phyloP scores from a whole-genome alignment of 148 eudicot species.

The Chenopodium quinoa region DNA sequence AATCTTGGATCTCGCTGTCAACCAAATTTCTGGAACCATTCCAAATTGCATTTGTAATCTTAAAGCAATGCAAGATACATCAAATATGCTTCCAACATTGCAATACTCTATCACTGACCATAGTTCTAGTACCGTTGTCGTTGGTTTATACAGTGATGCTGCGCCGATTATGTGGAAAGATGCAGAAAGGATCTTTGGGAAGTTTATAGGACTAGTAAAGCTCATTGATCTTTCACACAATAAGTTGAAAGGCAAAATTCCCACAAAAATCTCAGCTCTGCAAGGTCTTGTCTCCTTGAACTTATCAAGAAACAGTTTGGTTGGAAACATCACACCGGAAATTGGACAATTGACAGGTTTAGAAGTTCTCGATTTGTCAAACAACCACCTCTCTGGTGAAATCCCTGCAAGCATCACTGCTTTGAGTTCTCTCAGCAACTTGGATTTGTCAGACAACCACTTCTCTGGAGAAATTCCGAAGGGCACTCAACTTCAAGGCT shows the following conservation, averaged over 20 bases:
- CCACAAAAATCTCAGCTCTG: background rate
- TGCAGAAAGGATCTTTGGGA: background rate
- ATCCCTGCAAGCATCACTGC: slow-evolving; percentile 14
- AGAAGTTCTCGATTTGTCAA: slow-evolving; percentile 17
- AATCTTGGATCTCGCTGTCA: slow-evolving; percentile 12
- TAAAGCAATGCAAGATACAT: background rate
- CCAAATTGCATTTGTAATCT: slow-evolving; percentile 16
- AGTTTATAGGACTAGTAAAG: background rate
- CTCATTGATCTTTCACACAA: slow-evolving; percentile 16
- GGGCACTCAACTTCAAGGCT: slow-evolving; percentile 21
- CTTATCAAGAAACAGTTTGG: slow-evolving; percentile 19
- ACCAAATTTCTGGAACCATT: background rate
- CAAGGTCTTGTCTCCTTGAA: slow-evolving; percentile 3
- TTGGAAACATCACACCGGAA: slow-evolving; percentile 6
- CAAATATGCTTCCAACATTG: background rate
- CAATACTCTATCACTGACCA: too few relatives aligned
- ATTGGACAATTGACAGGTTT: slow-evolving; percentile 15
- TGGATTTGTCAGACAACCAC: slow-evolving; percentile 19
- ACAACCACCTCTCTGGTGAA: slow-evolving; percentile 15
- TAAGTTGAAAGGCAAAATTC: slow-evolving; percentile 17
- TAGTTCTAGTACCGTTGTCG: too few relatives aligned
- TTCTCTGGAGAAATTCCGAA: slow-evolving; percentile 18
- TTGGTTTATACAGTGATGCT: background rate
- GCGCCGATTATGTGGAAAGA: slow-evolving; percentile 13
- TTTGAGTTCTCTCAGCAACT: background rate